phyloP scores from a whole-genome alignment of 2,329 filamentous ascomycete species.

The Pseudocercospora cruenta region DNA sequence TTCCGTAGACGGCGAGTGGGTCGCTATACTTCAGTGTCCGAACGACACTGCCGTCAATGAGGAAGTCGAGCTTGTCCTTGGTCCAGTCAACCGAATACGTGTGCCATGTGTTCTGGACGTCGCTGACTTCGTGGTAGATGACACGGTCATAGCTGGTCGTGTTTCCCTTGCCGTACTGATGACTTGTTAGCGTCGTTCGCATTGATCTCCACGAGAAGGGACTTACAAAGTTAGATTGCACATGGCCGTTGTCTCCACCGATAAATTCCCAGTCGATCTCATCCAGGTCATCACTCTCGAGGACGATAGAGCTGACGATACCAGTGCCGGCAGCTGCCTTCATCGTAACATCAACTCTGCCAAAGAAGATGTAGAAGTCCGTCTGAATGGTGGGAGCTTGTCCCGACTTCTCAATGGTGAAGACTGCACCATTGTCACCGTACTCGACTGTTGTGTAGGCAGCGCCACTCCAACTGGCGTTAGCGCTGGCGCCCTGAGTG shows the following conservation, averaged over 20 bases:
- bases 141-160: conserved; percentile 72
- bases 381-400: conserved; percentile 66
- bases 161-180: conserved; percentile 62
- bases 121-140: conserved; percentile 59
- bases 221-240: conserved; percentile 73
- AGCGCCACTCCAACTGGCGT: conserved; percentile 61
- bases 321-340: conserved; percentile 74
- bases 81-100: conserved; percentile 77
- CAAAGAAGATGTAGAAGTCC: conserved; percentile 84
- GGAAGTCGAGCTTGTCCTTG: conserved; percentile 66
- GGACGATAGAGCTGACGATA: conserved; percentile 78
- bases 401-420: conserved; percentile 70
- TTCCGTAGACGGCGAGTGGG: conserved; percentile 61
- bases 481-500: conserved; percentile 62
- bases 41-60: conserved; percentile 68
- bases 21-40: conserved; percentile 69
- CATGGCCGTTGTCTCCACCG: conserved; percentile 62
- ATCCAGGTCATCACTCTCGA: conserved; percentile 80
- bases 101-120: conserved; percentile 62
- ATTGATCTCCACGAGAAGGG: background rate
- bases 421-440: conserved; percentile 65
- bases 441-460: conserved; percentile 69
- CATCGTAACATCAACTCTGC: conserved; percentile 74
- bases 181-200: background rate
- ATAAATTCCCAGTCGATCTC: conserved; percentile 87